Evolutionary conservation across 2,329 filamentous ascomycete species (phyloP), one percentile per base, ranked within the genome.

Genomic region (Colletotrichum somersetense): DNA sequence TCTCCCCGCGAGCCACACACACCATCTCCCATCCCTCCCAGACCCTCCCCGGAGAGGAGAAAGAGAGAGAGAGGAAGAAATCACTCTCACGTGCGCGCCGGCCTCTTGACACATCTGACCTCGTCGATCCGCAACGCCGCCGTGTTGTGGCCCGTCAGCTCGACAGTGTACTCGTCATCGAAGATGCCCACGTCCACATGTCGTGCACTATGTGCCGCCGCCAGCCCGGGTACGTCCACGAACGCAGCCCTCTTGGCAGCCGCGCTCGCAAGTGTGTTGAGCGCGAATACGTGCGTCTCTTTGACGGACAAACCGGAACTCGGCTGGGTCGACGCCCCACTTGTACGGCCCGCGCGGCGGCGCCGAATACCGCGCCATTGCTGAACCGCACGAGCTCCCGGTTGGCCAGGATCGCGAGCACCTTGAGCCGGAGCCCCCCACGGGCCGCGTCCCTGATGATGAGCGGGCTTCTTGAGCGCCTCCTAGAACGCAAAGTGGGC

Each of bases 401-500:
- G 70, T 87, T 88, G 20, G 80, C 79, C 1, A 88, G 76, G 14
- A 87, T 82, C 0, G 78, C 75, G 7, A 86, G 75, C 53, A 83
- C 80, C 1, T 79, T 76, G 12, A 77, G 72, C 1, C 76, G 76
- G 11, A 87, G 80, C 0, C 75, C 71, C 75, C 71, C 33, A 81
- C 76, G 5, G 87, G 78, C 75, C 79, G 75, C 0, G 83, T 82
- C 86, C 26, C 26, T 85, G 59, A 88, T 86, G 35, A 88, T 81
- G 26, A 89, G 75, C 0, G 86, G 86, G 6, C 81, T 82, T 3
- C 76, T 87, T 88, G 79, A 88, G 82, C 1, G 81, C 81, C 0
- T 84, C 84, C 87, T 87, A 89, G 5, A 88, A 76, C 5, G 84
- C 84, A 74, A 88, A 88, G 74, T 88, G 86, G 2, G 2, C 83